Evolutionary conservation across 1,139 yeast species (phyloP).

Genomic region (Kodamaea suecica): DNA sequence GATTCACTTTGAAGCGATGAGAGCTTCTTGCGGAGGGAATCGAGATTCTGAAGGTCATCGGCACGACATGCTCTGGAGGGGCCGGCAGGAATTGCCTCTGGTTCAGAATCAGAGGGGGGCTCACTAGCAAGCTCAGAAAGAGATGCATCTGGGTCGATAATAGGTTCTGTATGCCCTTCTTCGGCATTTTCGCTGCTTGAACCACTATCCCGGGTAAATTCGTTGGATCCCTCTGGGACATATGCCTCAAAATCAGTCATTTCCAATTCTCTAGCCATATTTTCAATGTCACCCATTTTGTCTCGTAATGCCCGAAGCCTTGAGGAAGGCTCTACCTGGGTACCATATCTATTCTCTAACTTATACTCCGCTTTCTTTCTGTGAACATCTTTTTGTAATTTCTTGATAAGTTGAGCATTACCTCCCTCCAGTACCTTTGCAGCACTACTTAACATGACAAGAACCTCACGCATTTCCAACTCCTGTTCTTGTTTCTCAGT

Average conservation of each 20-base stretch:
- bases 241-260: constrained; percentile 69
- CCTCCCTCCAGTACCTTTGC: constrained; percentile 36
- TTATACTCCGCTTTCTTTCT: constrained; percentile 61
- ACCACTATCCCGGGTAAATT: constrained; percentile 8
- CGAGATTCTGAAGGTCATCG: constrained; percentile 47
- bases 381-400: constrained; percentile 58
- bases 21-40: constrained; percentile 54
- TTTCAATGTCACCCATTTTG: constrained; percentile 82
- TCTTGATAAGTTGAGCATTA: constrained; percentile 45
- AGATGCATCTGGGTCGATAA: constrained; percentile 8
- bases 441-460: constrained; percentile 57
- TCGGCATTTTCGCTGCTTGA: too few species aligned
- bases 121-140: background rate
- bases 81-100: constrained; percentile 17
- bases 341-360: constrained; percentile 53
- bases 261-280: constrained; percentile 82
- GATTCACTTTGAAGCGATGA: constrained; percentile 67
- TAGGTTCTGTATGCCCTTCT: too few species aligned
- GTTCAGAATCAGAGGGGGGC: background rate
- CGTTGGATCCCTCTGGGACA: constrained; percentile 10
- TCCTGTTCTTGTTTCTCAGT: constrained; percentile 84
- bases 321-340: constrained; percentile 71
- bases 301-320: constrained; percentile 73
- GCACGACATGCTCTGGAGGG: constrained; percentile 35
- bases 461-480: constrained; percentile 80